Percentiles rank a stretch among this genome's conserved stretches.
phyloP scores from a whole-genome alignment of 2,329 filamentous ascomycete species.

The Colletotrichum filicis region DNA sequence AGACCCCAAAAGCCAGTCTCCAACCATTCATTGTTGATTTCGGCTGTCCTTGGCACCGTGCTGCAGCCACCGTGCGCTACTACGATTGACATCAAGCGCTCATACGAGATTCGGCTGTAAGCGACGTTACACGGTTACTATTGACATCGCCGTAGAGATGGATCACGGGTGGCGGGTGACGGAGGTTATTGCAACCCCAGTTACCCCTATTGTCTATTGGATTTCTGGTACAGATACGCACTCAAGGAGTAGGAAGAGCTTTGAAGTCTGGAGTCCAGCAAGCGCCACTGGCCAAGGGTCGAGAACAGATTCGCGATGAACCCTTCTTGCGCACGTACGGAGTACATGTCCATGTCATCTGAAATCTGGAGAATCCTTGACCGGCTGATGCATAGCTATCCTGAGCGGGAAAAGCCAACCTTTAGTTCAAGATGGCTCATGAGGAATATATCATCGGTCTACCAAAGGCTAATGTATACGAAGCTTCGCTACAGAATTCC shows the following conservation, averaged over 20 bases:
- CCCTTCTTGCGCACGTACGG: slow-evolving; percentile 6
- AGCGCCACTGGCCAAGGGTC: slow-evolving; percentile 7
- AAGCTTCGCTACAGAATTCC: neutral
- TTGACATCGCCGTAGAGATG: neutral
- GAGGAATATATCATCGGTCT: too few species aligned
- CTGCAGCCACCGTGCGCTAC: slow-evolving; percentile 4
- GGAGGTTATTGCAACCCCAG: neutral
- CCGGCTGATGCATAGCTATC: neutral
- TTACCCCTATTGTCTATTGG: slow-evolving; percentile 16
- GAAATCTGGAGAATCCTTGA: slow-evolving; percentile 7
- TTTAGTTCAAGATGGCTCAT: neutral
- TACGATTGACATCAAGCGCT: slow-evolving; percentile 11
- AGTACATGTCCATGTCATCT: neutral
- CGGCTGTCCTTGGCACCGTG: neutral
- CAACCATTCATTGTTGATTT: neutral
- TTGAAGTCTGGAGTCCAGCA: neutral
- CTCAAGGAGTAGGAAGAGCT: slow-evolving; percentile 2
- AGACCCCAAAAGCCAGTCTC: neutral
- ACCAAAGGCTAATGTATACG: neutral
- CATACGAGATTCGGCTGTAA: slow-evolving; percentile 13
- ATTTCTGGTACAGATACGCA: too few species aligned
- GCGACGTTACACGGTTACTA: slow-evolving; percentile 1
- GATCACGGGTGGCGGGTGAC: too few species aligned
- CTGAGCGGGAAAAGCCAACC: neutral
- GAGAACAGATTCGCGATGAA: slow-evolving; percentile 23